These are phyloP conservation scores for Botrytis fabae DNA, from an alignment of 2,329 filamentous ascomycete species.

Conservation along the genomic window DNA sequence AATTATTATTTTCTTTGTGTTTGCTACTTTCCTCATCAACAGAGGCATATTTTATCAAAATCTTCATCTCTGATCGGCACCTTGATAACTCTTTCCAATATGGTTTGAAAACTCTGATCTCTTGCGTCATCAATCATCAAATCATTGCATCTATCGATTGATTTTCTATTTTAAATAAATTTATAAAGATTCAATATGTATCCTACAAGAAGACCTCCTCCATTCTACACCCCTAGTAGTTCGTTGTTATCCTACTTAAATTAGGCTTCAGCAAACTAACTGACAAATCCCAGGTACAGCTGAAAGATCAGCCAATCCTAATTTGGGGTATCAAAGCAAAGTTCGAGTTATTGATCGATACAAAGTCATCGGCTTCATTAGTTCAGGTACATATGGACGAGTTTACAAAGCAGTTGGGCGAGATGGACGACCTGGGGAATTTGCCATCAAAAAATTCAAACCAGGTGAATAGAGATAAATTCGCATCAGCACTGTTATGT, in stretches of 20 bases:
- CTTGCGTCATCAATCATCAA: conserved; percentile 25
- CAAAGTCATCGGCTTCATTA: conserved; percentile 97
- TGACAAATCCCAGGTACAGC: conserved; percentile 49
- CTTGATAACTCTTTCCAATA: conserved; percentile 6
- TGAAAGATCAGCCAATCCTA: conserved; percentile 49
- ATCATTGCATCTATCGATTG: conserved; percentile 25
- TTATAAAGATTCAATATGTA: conserved; percentile 33
- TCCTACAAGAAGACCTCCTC: conserved; percentile 33
- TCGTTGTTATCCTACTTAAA: conserved; percentile 29
- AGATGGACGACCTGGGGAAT: conserved; percentile 73
- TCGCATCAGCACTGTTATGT: not conserved
- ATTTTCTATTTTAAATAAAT: conserved; percentile 22
- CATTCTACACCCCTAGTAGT: conserved; percentile 38
- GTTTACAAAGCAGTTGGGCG: conserved; percentile 92
- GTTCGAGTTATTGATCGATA: conserved; percentile 90
- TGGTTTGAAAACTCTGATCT: conserved; percentile 19
- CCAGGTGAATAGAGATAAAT: conserved; percentile 32
- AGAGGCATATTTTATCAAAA: not conserved
- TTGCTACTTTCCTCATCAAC: not conserved
- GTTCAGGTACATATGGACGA: conserved; percentile 93
- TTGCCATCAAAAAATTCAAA: conserved; percentile 92
- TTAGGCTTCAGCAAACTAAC: conserved; percentile 41
- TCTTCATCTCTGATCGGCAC: not conserved
- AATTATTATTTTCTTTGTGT: conserved; percentile 5
- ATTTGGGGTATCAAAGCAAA: conserved; percentile 66